phyloP scores from a whole-genome alignment of 139 green algal genomes.

The Chlamydomonas schloesseri region DNA sequence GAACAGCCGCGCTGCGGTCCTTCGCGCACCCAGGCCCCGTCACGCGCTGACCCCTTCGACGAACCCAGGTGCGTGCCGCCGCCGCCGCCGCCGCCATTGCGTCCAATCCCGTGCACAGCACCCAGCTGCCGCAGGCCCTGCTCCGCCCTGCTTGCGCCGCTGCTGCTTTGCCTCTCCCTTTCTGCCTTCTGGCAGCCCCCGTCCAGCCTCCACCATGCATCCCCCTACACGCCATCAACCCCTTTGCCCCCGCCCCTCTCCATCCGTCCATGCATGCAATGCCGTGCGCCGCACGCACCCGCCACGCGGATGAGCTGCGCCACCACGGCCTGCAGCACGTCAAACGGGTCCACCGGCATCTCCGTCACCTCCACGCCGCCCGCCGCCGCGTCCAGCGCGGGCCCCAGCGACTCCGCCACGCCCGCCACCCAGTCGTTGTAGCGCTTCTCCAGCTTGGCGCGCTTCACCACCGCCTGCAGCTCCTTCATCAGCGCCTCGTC shows the following conservation, averaged over 20 bases:
- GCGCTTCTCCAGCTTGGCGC: neutral
- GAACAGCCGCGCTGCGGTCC: no score
- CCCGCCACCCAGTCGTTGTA: neutral
- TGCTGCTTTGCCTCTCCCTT: no score
- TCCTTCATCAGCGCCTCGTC: slow-evolving; percentile 14
- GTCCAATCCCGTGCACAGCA: no score
- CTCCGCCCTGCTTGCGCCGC: no score
- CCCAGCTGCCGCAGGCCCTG: no score
- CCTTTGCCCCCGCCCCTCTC: neutral
- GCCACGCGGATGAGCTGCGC: slow-evolving; percentile 7
- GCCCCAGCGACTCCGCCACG: neutral
- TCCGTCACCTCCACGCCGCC: slow-evolving; percentile 1
- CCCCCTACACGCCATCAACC: neutral
- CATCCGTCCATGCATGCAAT: no score
- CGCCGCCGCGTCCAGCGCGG: slow-evolving; percentile 5
- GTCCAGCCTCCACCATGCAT: no score
- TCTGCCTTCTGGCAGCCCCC: no score
- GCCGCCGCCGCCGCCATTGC: no score
- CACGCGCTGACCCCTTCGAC: no score
- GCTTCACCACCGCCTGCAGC: neutral
- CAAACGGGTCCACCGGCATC: slow-evolving; percentile 36
- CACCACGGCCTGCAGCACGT: slow-evolving; percentile 18
- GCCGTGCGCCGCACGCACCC: slow-evolving; percentile 17
- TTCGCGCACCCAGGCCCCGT: no score
- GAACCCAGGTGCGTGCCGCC: no score